Base-by-base conservation (phyloP, 192 early-diverging fungal species). In the Pilaira anomala region DNA sequence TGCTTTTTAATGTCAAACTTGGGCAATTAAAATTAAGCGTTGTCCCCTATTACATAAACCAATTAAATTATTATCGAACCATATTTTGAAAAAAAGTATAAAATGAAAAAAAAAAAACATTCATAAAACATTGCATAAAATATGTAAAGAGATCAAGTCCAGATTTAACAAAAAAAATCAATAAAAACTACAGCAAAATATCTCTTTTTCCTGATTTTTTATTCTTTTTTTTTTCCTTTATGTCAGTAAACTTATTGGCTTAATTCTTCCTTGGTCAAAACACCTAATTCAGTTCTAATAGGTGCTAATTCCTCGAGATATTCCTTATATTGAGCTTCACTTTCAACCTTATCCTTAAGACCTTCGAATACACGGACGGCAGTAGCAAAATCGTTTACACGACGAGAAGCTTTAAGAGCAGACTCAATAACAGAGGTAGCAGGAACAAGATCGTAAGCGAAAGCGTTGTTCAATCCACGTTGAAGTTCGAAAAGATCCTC, bases 401-500 rank as follows among this genome's bases (percentile, higher is more conserved):
- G 88, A 56, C 97, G 87, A 62, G 91, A 78, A 39, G 97, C 97
- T 73, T 86, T 88, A 65, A 97, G 78, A 24, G 94, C 93, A 39
- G 94, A 88, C 66, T 88, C 87, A 73, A 95, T 84, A 36, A 98
- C 91, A 45, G 88, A 86, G 62, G 91, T 78, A n/a, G 89, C 79
- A 33, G 97, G 97, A 22, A 95, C 93, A 74, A 96, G 86, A 82
- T 98, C 93, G 72, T 94, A 91, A 42, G 92, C 88, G 74, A 97
- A 98, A 77, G 92, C 89, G 78, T 99, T 95, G 86, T 97, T 98
- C 73, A 99, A 83, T 28, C 95, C 94, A 67, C 94, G 87, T 84
- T 97, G 93, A 44, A 99, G 85, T 83, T 99, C 97, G 78, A 96
- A 97, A 68, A 91, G 85, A 81, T 99, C 95, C 54, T 93, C 90